Evolutionary conservation across 1,284 basidiomycete species (phyloP), one percentile per base, ranked within the genome.

Genomic region (Ganoderma sp.): DNA sequence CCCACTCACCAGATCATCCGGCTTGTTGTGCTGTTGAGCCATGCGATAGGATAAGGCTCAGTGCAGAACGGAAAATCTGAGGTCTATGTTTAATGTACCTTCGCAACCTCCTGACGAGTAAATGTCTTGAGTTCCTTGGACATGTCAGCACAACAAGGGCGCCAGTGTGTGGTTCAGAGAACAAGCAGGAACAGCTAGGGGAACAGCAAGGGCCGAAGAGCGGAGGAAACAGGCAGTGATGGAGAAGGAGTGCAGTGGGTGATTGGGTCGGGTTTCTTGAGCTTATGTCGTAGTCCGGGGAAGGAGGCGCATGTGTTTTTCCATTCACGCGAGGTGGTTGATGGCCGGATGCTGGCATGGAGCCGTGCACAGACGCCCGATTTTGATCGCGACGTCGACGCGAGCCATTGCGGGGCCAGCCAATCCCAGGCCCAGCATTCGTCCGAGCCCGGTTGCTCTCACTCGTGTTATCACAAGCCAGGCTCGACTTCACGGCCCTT

Each of bases 11-110:
- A 90, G 81, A 78, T 90, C 89, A 67, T 85, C 88, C 39, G 81
- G 80, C 71, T 85, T 88, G 81, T 89, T 89, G 79, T 91, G 90
- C 87, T 89, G 61, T 25, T 50, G n/a, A 19, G 19, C 19, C 32
- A 3, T 3, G 32, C 3, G 8, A 14, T 22, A 14, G 32, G 34
- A 67, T 41, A 41, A 28, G 25, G 14, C 52, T 63, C 43, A 69
- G 61, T 12, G 39, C n/a, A 15, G 22, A 34, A 34, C 45, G n/a
- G 15, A 25, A 59, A 52, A 37, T 15, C 34, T 50, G 15, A 12
- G 25, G 2, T 28, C 54, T 15, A 57, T 32, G 1, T 34, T 28
- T 32, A 0, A 72, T 78, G 52, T 61, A 87, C 87, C 83, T 87
- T 83, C 17, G 83, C 83, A 50, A 89, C 85, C 71, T 89, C 87